phyloP scores from a whole-genome alignment of 306 rosid species.

The Prunus salicina region DNA sequence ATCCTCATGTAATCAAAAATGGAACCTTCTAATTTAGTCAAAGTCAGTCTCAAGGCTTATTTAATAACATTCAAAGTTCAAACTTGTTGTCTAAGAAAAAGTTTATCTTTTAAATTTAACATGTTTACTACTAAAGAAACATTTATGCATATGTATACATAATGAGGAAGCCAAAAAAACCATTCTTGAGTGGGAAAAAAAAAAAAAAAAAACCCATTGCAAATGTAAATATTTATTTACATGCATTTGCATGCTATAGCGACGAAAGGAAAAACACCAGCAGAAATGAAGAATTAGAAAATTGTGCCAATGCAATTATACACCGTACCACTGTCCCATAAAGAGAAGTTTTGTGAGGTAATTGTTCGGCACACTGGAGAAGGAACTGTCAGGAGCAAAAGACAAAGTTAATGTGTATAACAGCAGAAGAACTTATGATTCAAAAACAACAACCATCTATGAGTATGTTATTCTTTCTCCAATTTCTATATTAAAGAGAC shows the following conservation, averaged over 20 bases:
- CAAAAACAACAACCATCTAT: neutral
- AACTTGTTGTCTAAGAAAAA: neutral
- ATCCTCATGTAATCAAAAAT: neutral
- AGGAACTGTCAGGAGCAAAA: slow-evolving; percentile 61
- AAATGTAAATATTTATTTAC: neutral
- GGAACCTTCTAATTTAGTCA: neutral
- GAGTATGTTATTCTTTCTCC: neutral
- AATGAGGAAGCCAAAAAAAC: neutral
- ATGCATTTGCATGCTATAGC: neutral
- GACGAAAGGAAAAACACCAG: neutral
- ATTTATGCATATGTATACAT: neutral
- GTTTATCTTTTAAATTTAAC: neutral
- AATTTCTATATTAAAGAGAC: neutral
- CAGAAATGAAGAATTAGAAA: neutral
- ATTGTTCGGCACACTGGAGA: slow-evolving; percentile 70
- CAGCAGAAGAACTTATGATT: neutral
- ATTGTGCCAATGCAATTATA: neutral
- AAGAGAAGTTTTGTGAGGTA: slow-evolving; percentile 90
- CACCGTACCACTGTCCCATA: slow-evolving; percentile 80
- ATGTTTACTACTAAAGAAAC: neutral
- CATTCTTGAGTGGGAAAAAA: neutral
- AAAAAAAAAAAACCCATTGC: neutral
- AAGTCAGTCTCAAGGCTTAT: neutral
- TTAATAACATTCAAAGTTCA: neutral
- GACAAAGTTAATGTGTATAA: slow-evolving; percentile 16